Evolutionary conservation across 108 stramenopile genomes (phyloP).

Genomic region (Skeletonema tropicum): DNA sequence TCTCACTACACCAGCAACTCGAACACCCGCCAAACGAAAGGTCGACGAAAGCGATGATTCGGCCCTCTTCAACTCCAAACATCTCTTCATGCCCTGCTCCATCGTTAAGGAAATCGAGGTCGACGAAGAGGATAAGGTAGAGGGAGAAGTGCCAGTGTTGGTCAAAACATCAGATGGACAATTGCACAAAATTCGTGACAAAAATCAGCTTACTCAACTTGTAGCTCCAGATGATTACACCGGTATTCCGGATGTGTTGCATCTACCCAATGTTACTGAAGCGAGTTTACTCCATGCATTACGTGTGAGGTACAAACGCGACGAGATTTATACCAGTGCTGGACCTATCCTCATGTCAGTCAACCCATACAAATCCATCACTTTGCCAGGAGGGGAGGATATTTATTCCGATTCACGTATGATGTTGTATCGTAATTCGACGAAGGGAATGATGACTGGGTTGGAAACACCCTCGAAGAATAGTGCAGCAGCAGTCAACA

Average conservation of each 20-base stretch:
- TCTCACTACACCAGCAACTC: slow-evolving; percentile 36
- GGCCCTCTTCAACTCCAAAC: slow-evolving; percentile 58
- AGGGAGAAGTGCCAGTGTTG: slow-evolving; percentile 60
- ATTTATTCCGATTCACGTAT: slow-evolving; percentile 77
- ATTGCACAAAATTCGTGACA: slow-evolving; percentile 77
- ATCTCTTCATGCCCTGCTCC: slow-evolving; percentile 81
- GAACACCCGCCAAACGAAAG: slow-evolving; percentile 16
- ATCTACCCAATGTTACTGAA: slow-evolving; percentile 83
- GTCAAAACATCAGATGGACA: slow-evolving; percentile 87
- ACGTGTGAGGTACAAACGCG: slow-evolving; percentile 78
- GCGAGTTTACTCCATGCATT: slow-evolving; percentile 88
- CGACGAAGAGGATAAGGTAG: slow-evolving; percentile 19
- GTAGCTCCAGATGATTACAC: slow-evolving; percentile 73
- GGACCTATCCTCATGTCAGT: slow-evolving; percentile 95
- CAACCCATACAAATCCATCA: slow-evolving; percentile 93
- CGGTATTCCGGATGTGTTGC: slow-evolving; percentile 82
- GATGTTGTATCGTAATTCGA: slow-evolving; percentile 66
- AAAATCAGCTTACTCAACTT: slow-evolving; percentile 56
- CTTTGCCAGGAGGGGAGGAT: slow-evolving; percentile 49
- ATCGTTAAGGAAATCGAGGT: slow-evolving; percentile 74
- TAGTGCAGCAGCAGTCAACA: slow-evolving; percentile 25
- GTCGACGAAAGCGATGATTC: slow-evolving; percentile 21
- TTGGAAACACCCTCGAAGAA: not conserved
- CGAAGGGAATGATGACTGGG: not conserved
- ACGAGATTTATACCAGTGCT: slow-evolving; percentile 95